Evolutionary conservation across 345 rosid species (phyloP).

Genomic region (Melaleuca alternifolia): DNA sequence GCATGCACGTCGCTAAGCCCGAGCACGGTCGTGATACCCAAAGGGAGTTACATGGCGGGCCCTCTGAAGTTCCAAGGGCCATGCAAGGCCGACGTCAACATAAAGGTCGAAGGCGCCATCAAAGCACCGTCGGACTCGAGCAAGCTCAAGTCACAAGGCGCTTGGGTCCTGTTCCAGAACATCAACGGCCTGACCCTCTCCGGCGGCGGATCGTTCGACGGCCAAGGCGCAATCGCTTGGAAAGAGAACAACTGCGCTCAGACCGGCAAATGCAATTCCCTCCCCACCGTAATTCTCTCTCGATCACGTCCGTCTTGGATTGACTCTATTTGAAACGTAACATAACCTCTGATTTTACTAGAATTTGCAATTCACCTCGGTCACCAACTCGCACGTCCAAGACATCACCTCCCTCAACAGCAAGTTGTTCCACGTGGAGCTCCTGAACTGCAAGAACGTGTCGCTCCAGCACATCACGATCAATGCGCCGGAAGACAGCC

Average conservation of each 20-base stretch:
- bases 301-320: not conserved
- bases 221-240: slow-evolving; percentile 3
- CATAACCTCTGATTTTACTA: not conserved
- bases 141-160: not conserved
- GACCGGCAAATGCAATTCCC: not conserved
- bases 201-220: slow-evolving; percentile 2
- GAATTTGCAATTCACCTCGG: slow-evolving; percentile 9
- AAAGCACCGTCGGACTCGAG: slow-evolving; percentile 13
- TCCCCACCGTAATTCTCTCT: slow-evolving; percentile 1
- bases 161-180: slow-evolving; percentile 21
- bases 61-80: slow-evolving; percentile 24
- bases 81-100: slow-evolving; percentile 23
- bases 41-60: slow-evolving; percentile 26
- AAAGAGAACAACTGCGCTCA: not conserved
- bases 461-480: slow-evolving; percentile 11
- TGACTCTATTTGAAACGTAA: not conserved
- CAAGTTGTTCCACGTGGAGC: slow-evolving; percentile 35
- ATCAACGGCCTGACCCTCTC: slow-evolving; percentile 8
- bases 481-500: slow-evolving; percentile 29
- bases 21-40: slow-evolving; percentile 17
- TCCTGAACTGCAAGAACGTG: slow-evolving; percentile 28
- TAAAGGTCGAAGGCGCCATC: slow-evolving; percentile 27
- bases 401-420: slow-evolving; percentile 28
- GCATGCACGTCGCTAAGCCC: slow-evolving; percentile 18
- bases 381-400: slow-evolving; percentile 5